Evolutionary conservation across 23 red algal species (phyloP), one percentile per base, ranked within the genome.

Genomic region (Agarophyton chilense): DNA sequence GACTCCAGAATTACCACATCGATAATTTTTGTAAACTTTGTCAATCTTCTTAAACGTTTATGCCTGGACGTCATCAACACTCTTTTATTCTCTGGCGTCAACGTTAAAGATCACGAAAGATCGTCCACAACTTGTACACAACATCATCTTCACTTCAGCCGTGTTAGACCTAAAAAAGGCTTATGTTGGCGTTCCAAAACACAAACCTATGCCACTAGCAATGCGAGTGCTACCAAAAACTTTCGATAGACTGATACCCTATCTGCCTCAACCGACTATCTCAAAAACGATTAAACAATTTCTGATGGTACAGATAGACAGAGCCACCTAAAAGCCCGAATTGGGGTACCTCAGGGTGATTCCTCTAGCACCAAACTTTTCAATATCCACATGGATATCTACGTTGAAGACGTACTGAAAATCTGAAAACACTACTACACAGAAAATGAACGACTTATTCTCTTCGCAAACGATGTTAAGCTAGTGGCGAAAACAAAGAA

Each of bases 401-500:
- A 66, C 61, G 61, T 28, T 12, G 61, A 66, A n/a, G 14, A 66
- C 31, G 34, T 66, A 4, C 12, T 66, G 34, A n/a, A 33, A 66
- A 33, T 12, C 10, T 34, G 25, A 13, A 35, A 66, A 66, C 61
- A 66, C 35, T 66, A 66, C 35, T 28, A 18, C 4, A 66, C 31
- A 17, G 14, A 9, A n/a, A n/a, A n/a, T 18, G 28, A n/a, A 34
- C 25, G 61, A 2, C 61, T 66, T n/a, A 66, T 66, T 39, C 31
- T 66, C 25, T 66, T 66, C 61, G 77, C 77, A 8, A 52, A 82
- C 29, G 77, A 82, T 62, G 77, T 82, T 14, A 61, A 61, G 22
- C 41, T 82, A 14, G 26, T 35, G 36, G 51, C 52, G 16, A 55
- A 14, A 32, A 60, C 77, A 45, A 28, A 42, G n/a, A 7, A 57